Evolutionary conservation across 2,329 filamentous ascomycete genomes (phyloP), one percentile per base, ranked within the genome.

Genomic region (Lachnellula subtilissima): DNA sequence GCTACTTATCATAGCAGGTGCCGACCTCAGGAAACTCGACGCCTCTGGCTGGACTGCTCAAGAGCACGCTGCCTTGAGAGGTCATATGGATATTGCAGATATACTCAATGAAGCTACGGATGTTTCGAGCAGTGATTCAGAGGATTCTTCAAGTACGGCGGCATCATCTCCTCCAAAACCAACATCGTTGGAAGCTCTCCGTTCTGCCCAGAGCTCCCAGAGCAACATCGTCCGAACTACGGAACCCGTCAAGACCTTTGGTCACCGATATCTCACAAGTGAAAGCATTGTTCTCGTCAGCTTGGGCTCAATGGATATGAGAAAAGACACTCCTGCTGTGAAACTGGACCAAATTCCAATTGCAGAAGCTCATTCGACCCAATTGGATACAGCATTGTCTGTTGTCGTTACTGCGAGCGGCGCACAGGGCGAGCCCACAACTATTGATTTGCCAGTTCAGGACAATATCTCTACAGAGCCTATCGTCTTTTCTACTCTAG

Each of bases 381-480:
- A 97, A 72, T 83, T 97, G 12, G 94, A 99, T 64, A 97, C 94
- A 2, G 92, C 93, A 2, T 76, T 99, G 6, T 97, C 94, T 0
- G 80, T 99, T 40, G 90, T 97, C 0, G 85, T 99, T 14, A 92
- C 91, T 8, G 92, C 94, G 0, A 86, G 81, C 57, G 91, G 91
- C 14, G 94, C 93, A 0, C 81, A 83, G 48, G 94, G 94, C 9
- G 93, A 97, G 67, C 85, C 91, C 0, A 91, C 88, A 1, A 87
- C 93, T 23, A 88, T 97, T 63, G 94, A 99, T 71, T 78, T 99
- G 9, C 94, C 94, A 0, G 88, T 97, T 0, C 91, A 97, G 64
- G 93, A 97, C 53, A 95, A 93, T 64, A 90, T 97, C 63, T 87
- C 88, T 37, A 97, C 94, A 0, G 93, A 97, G 65, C 94, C 94